phyloP scores from a whole-genome alignment of 306 rosid species.

The Corylus avellana region DNA sequence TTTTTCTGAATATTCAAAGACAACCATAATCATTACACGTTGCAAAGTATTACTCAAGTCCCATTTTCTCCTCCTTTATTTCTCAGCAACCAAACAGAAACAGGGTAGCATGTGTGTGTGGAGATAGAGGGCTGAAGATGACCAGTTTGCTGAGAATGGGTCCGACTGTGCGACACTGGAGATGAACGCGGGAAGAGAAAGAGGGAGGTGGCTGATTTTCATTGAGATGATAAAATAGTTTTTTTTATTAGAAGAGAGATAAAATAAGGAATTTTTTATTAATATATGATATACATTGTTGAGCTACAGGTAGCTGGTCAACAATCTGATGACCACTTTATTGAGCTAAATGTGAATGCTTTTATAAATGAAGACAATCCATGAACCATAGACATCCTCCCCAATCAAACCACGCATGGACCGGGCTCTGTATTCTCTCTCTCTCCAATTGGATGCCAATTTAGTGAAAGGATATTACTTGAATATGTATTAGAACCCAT shows the following conservation, averaged over 20 bases:
- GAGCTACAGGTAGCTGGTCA: too few species aligned
- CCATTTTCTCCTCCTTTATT: background rate
- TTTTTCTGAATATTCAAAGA: background rate
- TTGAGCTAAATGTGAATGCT: too few species aligned
- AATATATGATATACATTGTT: too few species aligned
- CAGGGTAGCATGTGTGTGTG: background rate
- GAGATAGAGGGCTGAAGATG: slow-evolving; percentile 7
- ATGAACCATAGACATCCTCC: background rate
- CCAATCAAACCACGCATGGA: too few species aligned
- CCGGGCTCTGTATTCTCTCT: background rate
- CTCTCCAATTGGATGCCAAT: background rate
- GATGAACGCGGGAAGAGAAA: too few species aligned
- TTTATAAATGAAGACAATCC: too few species aligned
- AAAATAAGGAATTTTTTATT: too few species aligned
- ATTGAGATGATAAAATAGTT: too few species aligned
- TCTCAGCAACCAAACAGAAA: background rate
- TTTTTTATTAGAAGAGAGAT: too few species aligned
- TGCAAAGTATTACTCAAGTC: background rate
- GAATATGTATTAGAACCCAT: too few species aligned
- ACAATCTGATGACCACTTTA: too few species aligned
- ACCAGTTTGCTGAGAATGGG: slow-evolving; percentile 69
- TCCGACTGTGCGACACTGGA: background rate
- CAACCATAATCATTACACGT: background rate
- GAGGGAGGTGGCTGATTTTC: too few species aligned
- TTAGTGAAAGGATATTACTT: background rate